A percentile compares a stretch with the other conserved stretches of the same genome.
These are phyloP conservation scores for Fusarium anguioides DNA, from an alignment of 2,329 filamentous ascomycete species.

Conservation along the genomic window DNA sequence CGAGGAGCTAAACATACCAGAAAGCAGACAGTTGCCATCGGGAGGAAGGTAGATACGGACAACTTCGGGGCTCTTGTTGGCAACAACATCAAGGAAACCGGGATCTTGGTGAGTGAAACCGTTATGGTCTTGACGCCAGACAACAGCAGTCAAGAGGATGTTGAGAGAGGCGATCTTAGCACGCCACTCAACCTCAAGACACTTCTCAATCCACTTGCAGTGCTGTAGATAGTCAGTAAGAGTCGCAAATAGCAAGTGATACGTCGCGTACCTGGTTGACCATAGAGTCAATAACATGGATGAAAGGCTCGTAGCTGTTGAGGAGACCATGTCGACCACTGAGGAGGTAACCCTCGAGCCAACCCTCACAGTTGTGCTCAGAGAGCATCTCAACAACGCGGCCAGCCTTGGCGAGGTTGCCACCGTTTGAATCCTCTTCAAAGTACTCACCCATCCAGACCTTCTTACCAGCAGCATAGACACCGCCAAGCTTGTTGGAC, in stretches of 20 bases:
- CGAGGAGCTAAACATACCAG: slow-evolving; percentile 49
- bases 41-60: slow-evolving; percentile 85
- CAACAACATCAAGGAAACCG: slow-evolving; percentile 81
- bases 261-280: slow-evolving; percentile 72
- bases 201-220: slow-evolving; percentile 88
- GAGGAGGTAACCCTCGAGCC: slow-evolving; percentile 82
- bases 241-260: not conserved
- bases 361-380: slow-evolving; percentile 83
- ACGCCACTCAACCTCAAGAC: slow-evolving; percentile 82
- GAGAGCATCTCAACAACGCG: slow-evolving; percentile 88
- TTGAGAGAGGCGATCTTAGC: slow-evolving; percentile 79
- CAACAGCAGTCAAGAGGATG: slow-evolving; percentile 80
- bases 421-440: slow-evolving; percentile 78
- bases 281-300: slow-evolving; percentile 87
- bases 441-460: slow-evolving; percentile 85
- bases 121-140: slow-evolving; percentile 87
- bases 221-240: slow-evolving; percentile 58
- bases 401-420: slow-evolving; percentile 75
- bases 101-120: slow-evolving; percentile 86
- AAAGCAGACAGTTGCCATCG: slow-evolving; percentile 81
- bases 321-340: slow-evolving; percentile 80
- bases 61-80: slow-evolving; percentile 83
- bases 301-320: slow-evolving; percentile 86
- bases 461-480: slow-evolving; percentile 81
- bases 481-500: slow-evolving; percentile 78